Evolutionary conservation across 2,329 filamentous ascomycete species (phyloP), one percentile per base, ranked within the genome.

Genomic region (Sclerotinia trifoliorum): DNA sequence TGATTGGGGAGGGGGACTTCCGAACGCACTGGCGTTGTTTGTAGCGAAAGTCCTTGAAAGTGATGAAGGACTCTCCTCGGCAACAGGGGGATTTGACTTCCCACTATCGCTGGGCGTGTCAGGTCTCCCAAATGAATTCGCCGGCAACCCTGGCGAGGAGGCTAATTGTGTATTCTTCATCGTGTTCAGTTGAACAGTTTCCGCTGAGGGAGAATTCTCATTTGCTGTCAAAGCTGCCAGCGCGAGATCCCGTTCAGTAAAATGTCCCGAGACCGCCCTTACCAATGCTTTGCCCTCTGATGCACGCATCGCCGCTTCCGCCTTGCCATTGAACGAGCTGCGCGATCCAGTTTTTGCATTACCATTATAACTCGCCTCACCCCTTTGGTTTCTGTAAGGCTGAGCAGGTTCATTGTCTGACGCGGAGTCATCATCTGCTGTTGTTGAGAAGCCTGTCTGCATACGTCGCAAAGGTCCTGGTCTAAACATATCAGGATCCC

Each of bases 211-310:
- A 11, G 71, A 42, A 7, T 26, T 68, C 26, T 71, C 63, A 54
- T 66, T 69, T 62, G 69, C 56, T 39, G 24, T 42, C 19, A 46
- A 55, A n/a, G 62, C 54, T 44, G 68, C 48, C 51, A 65, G 64
- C 10, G 66, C 51, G 17, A 58, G 42, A 29, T 60, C 63, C 13
- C 32, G 46, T 52, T 39, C 44, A 24, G 46, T 46, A 54, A 60
- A 66, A 21, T 66, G 29, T 11, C 62, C 62, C 13, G 71, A 73
- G 15, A 72, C 69, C 61, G 71, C 73, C 26, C 71, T 81, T 10
- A 85, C 82, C 70, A 89, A 83, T 10, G 85, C 86, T 73, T 81
- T 81, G 2, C 85, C 87, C 75, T 89, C 87, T 6, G 84, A 86
- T 73, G 84, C 79, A 49, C 86, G 83, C 83, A 89, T 88, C 74